Conservation (phyloP, 768 basidiomycete genomes). For the Suillus paluster region DNA sequence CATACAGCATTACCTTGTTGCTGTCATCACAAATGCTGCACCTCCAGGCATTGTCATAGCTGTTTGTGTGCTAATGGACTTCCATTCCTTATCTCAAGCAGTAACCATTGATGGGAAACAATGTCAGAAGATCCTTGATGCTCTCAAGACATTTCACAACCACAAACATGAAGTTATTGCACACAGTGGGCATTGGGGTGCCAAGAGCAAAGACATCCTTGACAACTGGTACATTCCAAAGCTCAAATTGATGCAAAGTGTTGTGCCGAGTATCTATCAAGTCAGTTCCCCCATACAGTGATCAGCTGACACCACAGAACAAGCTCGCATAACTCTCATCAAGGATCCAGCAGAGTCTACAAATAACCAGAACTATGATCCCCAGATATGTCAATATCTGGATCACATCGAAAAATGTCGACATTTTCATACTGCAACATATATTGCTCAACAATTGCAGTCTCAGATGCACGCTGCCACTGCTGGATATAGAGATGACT, state of each 20-base stretch:
- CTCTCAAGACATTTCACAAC: slow-evolving; percentile 36
- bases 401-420: slow-evolving; percentile 35
- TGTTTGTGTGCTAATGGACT: slow-evolving; percentile 41
- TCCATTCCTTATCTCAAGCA: slow-evolving; percentile 41
- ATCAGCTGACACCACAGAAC: slow-evolving; percentile 41
- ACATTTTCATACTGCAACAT: slow-evolving; percentile 23
- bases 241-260: slow-evolving; percentile 42
- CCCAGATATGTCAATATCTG: slow-evolving; percentile 39
- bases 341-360: slow-evolving; percentile 33
- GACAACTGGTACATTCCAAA: slow-evolving; percentile 47
- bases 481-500: neutral
- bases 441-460: neutral
- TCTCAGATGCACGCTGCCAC: neutral
- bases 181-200: slow-evolving; percentile 30
- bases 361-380: slow-evolving; percentile 37
- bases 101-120: slow-evolving; percentile 26
- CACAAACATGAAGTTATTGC: slow-evolving; percentile 41
- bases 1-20: slow-evolving; percentile 38
- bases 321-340: slow-evolving; percentile 36
- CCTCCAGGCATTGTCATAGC: slow-evolving; percentile 33
- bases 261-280: slow-evolving; percentile 31
- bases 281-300: slow-evolving; percentile 39
- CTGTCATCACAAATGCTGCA: slow-evolving; percentile 38
- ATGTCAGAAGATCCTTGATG: slow-evolving; percentile 21
- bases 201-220: slow-evolving; percentile 25